Evolutionary conservation across 371 early-diverging fungal species (phyloP).

Genomic region (Mycotypha africana): DNA sequence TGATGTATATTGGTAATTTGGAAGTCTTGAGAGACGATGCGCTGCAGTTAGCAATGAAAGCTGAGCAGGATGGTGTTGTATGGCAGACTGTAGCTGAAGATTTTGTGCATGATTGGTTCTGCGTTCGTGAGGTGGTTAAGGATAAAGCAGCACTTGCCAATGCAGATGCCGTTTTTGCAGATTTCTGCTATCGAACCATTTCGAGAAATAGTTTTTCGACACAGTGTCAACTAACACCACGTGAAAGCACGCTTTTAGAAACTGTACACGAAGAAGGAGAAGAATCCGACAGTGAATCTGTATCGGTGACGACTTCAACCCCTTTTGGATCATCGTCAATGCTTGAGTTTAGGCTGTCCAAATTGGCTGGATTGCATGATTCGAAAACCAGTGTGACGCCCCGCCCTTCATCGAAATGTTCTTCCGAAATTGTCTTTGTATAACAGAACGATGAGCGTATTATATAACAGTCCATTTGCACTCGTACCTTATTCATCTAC

Average conservation of each 20-base stretch:
- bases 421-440: constrained; percentile 13
- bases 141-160: constrained; percentile 28
- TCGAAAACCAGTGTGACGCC: not conserved
- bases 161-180: constrained; percentile 36
- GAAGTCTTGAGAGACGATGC: constrained; percentile 46
- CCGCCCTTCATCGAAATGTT: constrained; percentile 6
- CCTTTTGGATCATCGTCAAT: not conserved
- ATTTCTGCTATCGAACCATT: constrained; percentile 30
- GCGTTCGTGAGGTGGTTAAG: constrained; percentile 43
- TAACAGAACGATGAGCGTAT: too few relatives aligned
- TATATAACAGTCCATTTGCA: too few relatives aligned
- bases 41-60: constrained; percentile 30
- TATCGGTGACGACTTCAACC: too few relatives aligned
- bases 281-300: too few relatives aligned
- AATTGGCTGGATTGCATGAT: constrained; percentile 2
- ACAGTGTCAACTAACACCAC: too few relatives aligned
- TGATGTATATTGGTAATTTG: constrained; percentile 38
- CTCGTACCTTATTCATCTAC: too few relatives aligned
- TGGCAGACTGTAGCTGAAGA: constrained; percentile 39
- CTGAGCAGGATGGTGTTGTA: constrained; percentile 35
- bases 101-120: constrained; percentile 43
- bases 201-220: too few relatives aligned
- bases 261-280: too few relatives aligned
- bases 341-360: constrained; percentile 7
- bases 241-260: too few relatives aligned